Base-by-base conservation (phyloP, 176 grass and related monocot species). In the Juncus inflexus region DNA sequence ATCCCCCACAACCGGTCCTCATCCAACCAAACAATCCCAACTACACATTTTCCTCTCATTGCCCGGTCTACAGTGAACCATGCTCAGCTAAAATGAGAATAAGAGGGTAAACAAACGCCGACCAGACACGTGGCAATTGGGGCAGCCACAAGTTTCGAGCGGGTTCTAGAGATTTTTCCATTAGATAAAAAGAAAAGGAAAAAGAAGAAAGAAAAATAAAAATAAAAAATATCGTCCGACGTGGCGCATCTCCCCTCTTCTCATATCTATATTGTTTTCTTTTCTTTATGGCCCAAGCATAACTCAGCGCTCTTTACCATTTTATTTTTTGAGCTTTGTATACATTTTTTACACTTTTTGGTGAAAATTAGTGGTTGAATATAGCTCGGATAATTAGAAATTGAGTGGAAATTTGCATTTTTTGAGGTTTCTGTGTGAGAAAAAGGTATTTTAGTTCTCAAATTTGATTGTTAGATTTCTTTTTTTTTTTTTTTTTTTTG, bases 131-230 rank as follows among this genome's bases (percentile, higher is more conserved):
- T 65, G 72, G 52, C 72, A 28, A 28, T 2, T 3, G 4, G 4
- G 41, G 40, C 38, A 56, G 60, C 72, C 72, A 75, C 72, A 75
- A 62, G 42, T 11, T 47, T 55, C 13, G n/a, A 75, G 35, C 47
- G 12, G 28, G 28, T 65, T 75, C 72, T 56, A 13, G 72, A 75
- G 38, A 12, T 55, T 54, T 55, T 54, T 65, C 72, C 12, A 53
- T 28, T 4, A 28, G 19, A 28, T 28, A 28, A 28, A 47, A 47
- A 47, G 9, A 47, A 6, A 47, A 47, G 43, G 41, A 37, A 53
- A 41, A 56, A 52, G 39, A 3, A 12, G 63, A 39, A 64, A n/a
- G 5, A 9, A 75, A 64, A 65, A 42, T 2, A 55, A 75, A 63
- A 62, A 63, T 9, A 4, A 5, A 7, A 40, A 28, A 28, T 28